phyloP scores from a whole-genome alignment of 805 yeast genomes.

The Kregervanrija fluxuum region DNA sequence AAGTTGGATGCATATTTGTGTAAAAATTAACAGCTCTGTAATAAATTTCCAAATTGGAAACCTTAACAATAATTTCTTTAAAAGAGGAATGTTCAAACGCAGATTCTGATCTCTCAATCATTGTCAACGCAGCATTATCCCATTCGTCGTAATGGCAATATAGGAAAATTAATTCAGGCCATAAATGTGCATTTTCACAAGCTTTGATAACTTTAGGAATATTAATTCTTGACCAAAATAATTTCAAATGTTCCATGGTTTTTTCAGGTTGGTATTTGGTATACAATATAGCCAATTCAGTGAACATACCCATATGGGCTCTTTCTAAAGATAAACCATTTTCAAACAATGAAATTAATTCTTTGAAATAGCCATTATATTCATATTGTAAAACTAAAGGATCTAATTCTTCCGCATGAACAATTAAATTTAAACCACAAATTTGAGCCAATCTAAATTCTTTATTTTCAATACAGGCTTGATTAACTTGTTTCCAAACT shows the following conservation, averaged over 20 bases:
- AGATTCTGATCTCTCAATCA: slow-evolving; percentile 91
- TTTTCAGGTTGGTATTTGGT: slow-evolving; percentile 84
- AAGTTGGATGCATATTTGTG: slow-evolving; percentile 84
- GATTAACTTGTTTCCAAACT: slow-evolving; percentile 97
- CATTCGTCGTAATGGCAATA: slow-evolving; percentile 98
- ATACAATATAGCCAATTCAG: slow-evolving; percentile 87
- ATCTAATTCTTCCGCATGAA: slow-evolving; percentile 94
- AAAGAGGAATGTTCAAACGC: slow-evolving; percentile 91
- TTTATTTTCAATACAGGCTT: slow-evolving; percentile 89
- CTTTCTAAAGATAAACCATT: slow-evolving; percentile 95
- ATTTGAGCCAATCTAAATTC: slow-evolving; percentile 97
- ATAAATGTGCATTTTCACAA: slow-evolving; percentile 86
- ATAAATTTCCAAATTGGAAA: slow-evolving; percentile 91
- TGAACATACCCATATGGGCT: slow-evolving; percentile 99
- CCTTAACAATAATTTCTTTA: slow-evolving; percentile 92
- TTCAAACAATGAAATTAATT: slow-evolving; percentile 86
- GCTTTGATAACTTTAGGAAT: slow-evolving; percentile 96
- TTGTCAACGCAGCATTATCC: slow-evolving; percentile 95
- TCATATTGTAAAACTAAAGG: slow-evolving; percentile 86
- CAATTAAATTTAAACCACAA: slow-evolving; percentile 94
- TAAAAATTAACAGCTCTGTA: slow-evolving; percentile 96
- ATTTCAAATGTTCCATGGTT: slow-evolving; percentile 92
- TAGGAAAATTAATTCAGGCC: slow-evolving; percentile 93
- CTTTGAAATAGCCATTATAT: slow-evolving; percentile 83
- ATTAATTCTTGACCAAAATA: slow-evolving; percentile 97